Conservation (phyloP, 257 asterid species). For the Solanum stenotomum region DNA sequence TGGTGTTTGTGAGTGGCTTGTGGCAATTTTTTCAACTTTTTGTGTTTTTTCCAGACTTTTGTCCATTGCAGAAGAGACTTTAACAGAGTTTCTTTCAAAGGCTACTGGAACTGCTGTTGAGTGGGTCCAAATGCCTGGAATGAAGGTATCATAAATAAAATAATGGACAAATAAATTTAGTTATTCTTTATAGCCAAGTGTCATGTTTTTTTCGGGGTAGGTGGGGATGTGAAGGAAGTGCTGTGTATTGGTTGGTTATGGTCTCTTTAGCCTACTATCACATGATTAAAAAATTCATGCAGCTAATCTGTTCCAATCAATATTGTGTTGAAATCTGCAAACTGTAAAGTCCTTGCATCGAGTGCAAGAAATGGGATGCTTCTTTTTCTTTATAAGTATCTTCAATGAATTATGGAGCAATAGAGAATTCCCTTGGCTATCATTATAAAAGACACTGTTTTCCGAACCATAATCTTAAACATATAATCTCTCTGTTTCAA, state of each 20-base stretch:
- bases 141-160: constrained; percentile 47
- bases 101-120: constrained; percentile 97
- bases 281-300: not conserved
- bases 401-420: not conserved
- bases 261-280: not conserved
- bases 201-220: not conserved
- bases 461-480: not conserved
- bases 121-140: constrained; percentile 99
- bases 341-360: not conserved
- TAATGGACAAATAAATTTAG: not conserved
- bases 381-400: not conserved
- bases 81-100: constrained; percentile 92
- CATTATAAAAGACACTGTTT: not conserved
- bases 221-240: not conserved
- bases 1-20: constrained; percentile 10
- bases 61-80: constrained; percentile 98
- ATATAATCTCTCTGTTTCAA: not conserved
- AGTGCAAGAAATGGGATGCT: not conserved
- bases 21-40: constrained; percentile 15
- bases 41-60: constrained; percentile 49
- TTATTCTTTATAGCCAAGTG: not conserved
- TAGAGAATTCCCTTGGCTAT: not conserved
- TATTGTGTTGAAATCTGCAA: not conserved
- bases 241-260: not conserved
- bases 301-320: not conserved